Evolutionary conservation across 139 green algal genomes (phyloP), one percentile per base, ranked within the genome.

Genomic region (Picochlorum sp.): DNA sequence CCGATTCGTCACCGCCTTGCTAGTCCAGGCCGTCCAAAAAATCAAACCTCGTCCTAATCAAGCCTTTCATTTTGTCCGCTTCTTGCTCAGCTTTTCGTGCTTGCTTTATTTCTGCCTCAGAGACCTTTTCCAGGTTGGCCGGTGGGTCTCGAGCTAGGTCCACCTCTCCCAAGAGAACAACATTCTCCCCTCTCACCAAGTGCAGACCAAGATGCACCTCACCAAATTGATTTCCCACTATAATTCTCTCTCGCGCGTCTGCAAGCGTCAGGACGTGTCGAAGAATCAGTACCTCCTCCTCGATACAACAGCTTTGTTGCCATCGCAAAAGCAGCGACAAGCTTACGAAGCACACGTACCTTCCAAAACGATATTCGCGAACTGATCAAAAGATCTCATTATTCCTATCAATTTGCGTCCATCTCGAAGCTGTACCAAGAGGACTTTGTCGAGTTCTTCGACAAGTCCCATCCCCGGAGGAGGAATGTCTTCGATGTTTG

Each of bases 351-450:
- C 20, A 2, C 39, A 18, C 6, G 39, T 54, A 58, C 65, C 49
- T 44, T 83, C 74, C 18, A 89, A 55, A 25, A 89, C 77, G 20
- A 89, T 64, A 60, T 89, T 89, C 13, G 81, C 82, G 61, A 91
- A 90, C 56, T 90, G 82, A 50, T 90, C 82, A 31, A 90, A 90
- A 1, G 82, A 87, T 12, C 82, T 61, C 24, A 90, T 57, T 13
- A 77, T 76, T 36, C 82, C 82, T 18, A 90, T 59, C 3, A 90
- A 60, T 51, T 89, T 89, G 7, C 80, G 47, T 5, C 83, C 83
- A 44, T 90, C 83, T 29, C 83, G 50, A 35, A 91, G 50, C 64
- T 83, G 75, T 22, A 86, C 70, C 41, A 91, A 49, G 29, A 90
- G 61, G 9, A 63, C 55, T 53, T 86, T 86, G 66, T 84, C 76